Percentiles rank a stretch among this genome's conserved stretches.
Conservation (phyloP, 192 early-diverging fungal genomes). For the Diversispora epigaea region DNA sequence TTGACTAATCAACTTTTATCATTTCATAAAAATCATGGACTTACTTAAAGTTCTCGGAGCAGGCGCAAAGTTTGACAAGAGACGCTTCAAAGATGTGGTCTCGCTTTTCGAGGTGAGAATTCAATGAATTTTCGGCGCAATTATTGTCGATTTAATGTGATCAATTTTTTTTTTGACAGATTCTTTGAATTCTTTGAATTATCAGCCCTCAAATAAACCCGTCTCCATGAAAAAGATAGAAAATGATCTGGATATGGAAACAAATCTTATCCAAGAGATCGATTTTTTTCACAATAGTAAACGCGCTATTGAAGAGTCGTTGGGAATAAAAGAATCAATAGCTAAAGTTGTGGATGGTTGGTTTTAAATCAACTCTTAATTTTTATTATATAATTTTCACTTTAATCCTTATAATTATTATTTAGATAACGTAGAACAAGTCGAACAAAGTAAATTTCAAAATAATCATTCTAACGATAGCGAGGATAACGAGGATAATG, state of each 20-base stretch:
- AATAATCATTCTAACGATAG: conserved; percentile 7
- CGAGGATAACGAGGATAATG: conserved; percentile 27
- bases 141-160: background rate
- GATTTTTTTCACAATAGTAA: conserved; percentile 49
- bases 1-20: too few species aligned
- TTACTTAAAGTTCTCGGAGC: conserved; percentile 84
- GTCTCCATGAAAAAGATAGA: conserved; percentile 16
- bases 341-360: conserved; percentile 17
- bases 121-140: background rate
- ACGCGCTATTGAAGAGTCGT: conserved; percentile 32
- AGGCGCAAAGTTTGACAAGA: conserved; percentile 87
- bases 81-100: conserved; percentile 77
- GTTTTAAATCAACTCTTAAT: background rate
- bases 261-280: conserved; percentile 41
- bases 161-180: background rate
- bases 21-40: conserved; percentile 42
- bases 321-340: conserved; percentile 33
- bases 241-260: conserved; percentile 31
- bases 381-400: background rate
- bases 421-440: background rate
- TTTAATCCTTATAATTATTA: background rate
- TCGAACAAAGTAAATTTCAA: background rate
- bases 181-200: background rate
- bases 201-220: background rate
- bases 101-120: conserved; percentile 74